These are phyloP conservation scores for Fusarium xylarioides DNA, from an alignment of 2,329 filamentous ascomycete species.

Conservation along the genomic window DNA sequence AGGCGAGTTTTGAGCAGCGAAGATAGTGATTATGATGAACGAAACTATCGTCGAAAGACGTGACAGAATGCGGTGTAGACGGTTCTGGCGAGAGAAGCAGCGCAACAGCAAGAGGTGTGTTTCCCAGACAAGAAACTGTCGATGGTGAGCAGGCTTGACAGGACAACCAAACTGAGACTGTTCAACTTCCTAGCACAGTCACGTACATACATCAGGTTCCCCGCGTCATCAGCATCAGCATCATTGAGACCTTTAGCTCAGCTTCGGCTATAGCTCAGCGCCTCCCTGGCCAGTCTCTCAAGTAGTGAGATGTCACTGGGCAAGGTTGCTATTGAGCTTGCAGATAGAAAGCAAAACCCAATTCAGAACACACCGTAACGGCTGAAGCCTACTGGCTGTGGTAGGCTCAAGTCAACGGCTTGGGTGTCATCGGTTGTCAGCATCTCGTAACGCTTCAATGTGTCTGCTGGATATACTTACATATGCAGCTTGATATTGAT, in stretches of 20 bases:
- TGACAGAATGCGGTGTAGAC: constrained; percentile 12
- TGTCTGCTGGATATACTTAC: neutral
- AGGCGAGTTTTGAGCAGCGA: constrained; percentile 7
- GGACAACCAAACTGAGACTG: neutral
- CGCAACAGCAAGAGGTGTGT: neutral
- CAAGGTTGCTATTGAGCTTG: constrained; percentile 26
- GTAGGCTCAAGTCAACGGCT: constrained; percentile 23
- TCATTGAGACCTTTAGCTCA: constrained; percentile 24
- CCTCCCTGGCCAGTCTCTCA: constrained; percentile 3
- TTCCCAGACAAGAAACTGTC: constrained; percentile 11
- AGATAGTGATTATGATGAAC: constrained; percentile 15
- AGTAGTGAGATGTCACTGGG: constrained; percentile 28
- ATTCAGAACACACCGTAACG: constrained; percentile 24
- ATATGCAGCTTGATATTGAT: constrained; percentile 5
- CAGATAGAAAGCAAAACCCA: constrained; percentile 23
- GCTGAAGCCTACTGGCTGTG: constrained; percentile 17
- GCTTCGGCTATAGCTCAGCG: constrained; percentile 17
- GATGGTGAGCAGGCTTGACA: neutral
- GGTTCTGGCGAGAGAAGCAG: constrained; percentile 7
- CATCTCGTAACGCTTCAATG: constrained; percentile 17
- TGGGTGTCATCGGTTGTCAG: constrained; percentile 32
- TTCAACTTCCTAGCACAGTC: constrained; percentile 1
- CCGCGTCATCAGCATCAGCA: constrained; percentile 26
- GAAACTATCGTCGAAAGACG: neutral
- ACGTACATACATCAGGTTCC: neutral